These are phyloP conservation scores for Cryphonectria naterciae DNA, from an alignment of 2,329 filamentous ascomycete species.

Conservation along the genomic window DNA sequence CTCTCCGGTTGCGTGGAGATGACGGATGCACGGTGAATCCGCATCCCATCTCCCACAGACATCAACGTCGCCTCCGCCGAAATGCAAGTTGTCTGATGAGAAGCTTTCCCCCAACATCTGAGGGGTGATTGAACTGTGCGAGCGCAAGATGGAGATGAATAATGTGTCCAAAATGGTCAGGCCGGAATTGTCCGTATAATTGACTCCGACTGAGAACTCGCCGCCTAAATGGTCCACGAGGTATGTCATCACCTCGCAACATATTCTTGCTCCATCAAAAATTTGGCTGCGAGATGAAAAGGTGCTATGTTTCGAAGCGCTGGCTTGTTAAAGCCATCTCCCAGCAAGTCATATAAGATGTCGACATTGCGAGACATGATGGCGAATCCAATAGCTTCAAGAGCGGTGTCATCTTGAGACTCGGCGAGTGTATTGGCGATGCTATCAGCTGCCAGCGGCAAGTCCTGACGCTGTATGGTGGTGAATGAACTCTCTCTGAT, in stretches of 20 bases:
- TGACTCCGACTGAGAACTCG: neutral
- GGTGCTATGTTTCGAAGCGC: neutral
- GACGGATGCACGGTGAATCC: conserved; percentile 5
- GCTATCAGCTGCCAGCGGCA: neutral
- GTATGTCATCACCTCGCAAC: neutral
- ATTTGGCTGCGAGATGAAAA: neutral
- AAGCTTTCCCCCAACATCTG: neutral
- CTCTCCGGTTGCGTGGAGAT: conserved; percentile 1
- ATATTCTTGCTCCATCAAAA: neutral
- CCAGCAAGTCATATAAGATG: neutral
- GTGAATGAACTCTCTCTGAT: neutral
- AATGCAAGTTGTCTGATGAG: neutral
- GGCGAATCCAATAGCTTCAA: conserved; percentile 11
- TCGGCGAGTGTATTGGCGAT: neutral
- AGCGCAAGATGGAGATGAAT: neutral
- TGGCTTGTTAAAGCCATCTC: rapidly evolving
- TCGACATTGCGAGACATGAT: conserved; percentile 3
- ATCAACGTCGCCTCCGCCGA: conserved; percentile 1
- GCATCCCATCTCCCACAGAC: conserved; percentile 9
- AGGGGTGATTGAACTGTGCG: neutral
- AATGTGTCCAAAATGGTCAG: neutral
- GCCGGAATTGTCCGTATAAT: neutral
- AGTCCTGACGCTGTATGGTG: neutral
- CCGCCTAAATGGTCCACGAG: neutral
- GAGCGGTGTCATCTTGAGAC: neutral